Conservation (phyloP, 139 green algal genomes). For the Diplosphaera chodatii region DNA sequence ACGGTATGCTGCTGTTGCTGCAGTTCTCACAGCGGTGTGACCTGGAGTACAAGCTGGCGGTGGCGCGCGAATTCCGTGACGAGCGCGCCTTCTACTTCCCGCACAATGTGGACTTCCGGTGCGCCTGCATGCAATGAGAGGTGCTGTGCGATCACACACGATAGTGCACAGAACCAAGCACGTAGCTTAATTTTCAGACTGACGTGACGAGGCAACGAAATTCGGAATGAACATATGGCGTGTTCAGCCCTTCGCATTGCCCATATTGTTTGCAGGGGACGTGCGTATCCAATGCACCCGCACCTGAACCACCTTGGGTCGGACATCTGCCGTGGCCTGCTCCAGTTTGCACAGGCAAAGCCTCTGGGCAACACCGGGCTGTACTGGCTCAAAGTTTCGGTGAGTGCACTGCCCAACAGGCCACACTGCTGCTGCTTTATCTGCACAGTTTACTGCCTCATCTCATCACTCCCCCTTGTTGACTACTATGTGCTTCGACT, state of each 20-base stretch:
- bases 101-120: slow-evolving; percentile 91
- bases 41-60: slow-evolving; percentile 44
- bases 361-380: slow-evolving; percentile 75
- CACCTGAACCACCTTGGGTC: slow-evolving; percentile 91
- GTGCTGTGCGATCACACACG: too few species aligned
- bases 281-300: slow-evolving; percentile 92
- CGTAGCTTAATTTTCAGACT: too few species aligned
- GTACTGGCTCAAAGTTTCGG: slow-evolving; percentile 66
- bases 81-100: slow-evolving; percentile 78
- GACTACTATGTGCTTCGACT: too few species aligned
- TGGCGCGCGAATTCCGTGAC: slow-evolving; percentile 41
- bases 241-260: too few species aligned
- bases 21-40: slow-evolving; percentile 48
- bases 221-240: too few species aligned
- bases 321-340: slow-evolving; percentile 77
- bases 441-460: neutral
- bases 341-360: slow-evolving; percentile 68
- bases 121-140: too few species aligned
- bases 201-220: too few species aligned
- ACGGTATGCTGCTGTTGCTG: neutral
- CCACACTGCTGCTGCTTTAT: neutral
- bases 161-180: too few species aligned
- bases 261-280: slow-evolving; percentile 39
- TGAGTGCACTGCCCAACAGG: slow-evolving; percentile 5
- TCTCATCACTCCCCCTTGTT: too few species aligned